Percentiles rank a stretch among this genome's conserved stretches.
Conservation (phyloP, 805 yeast species). For the Lipomyces anomalus region DNA sequence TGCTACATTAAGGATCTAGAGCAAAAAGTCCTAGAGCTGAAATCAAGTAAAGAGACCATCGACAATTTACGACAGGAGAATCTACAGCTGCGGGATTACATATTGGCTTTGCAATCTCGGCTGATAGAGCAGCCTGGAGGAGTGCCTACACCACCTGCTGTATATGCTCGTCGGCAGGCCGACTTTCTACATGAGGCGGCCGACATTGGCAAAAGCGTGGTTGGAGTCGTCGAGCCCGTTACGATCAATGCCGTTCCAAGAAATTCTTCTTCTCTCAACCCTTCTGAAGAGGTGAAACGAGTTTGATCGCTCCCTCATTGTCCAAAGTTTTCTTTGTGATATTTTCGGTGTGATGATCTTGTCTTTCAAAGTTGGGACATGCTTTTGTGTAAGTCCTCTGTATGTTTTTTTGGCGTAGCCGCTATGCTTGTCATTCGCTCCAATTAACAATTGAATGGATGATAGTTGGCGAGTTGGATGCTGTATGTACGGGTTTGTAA, state of each 20-base stretch:
- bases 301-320: background rate
- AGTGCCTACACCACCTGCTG: constrained; percentile 43
- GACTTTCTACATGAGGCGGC: constrained; percentile 14
- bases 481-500: background rate
- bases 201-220: constrained; percentile 6
- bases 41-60: constrained; percentile 56
- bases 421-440: too few relatives aligned
- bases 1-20: constrained; percentile 76
- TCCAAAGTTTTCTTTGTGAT: background rate
- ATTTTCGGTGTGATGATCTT: constrained; percentile 3
- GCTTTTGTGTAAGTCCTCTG: too few relatives aligned
- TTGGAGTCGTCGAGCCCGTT: constrained; percentile 5
- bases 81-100: constrained; percentile 64
- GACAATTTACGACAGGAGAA: constrained; percentile 67
- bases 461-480: background rate
- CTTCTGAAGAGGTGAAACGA: background rate
- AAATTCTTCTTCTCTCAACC: too few relatives aligned
- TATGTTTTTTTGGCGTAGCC: too few relatives aligned
- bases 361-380: background rate
- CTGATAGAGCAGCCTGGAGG: constrained; percentile 48
- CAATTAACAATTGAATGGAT: too few relatives aligned
- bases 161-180: constrained; percentile 18
- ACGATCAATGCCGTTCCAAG: too few relatives aligned
- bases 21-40: constrained; percentile 56
- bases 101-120: constrained; percentile 61